A percentile compares a stretch with the other conserved stretches of the same genome.
These are phyloP conservation scores for Pichia sp. DNA, from an alignment of 1,139 yeast genomes.

Conservation along the genomic window DNA sequence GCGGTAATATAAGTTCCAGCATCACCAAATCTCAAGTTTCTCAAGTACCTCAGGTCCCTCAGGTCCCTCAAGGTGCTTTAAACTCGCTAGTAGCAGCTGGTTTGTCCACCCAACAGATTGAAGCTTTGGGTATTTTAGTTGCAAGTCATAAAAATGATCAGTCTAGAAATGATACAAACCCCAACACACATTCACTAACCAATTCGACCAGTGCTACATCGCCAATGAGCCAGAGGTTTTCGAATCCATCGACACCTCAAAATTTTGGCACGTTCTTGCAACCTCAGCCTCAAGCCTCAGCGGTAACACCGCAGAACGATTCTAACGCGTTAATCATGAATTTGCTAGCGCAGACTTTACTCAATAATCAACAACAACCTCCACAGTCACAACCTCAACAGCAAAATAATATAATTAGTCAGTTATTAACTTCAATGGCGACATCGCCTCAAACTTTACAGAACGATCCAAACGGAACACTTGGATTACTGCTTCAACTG, in stretches of 20 bases:
- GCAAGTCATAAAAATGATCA: conserved; percentile 49
- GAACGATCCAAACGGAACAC: not conserved
- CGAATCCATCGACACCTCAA: conserved; percentile 1
- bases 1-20: conserved; percentile 10
- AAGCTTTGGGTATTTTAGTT: conserved; percentile 59
- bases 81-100: conserved; percentile 57
- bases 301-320: not conserved
- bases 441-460: too few species aligned
- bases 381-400: conserved; percentile 1
- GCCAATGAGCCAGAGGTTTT: not conserved
- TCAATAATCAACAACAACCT: conserved; percentile 2
- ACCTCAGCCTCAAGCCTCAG: not conserved
- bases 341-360: conserved; percentile 10
- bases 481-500: not conserved
- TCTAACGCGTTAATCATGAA: conserved; percentile 6
- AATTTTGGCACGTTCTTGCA: conserved; percentile 7
- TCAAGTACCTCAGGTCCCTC: conserved; percentile 18
- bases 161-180: too few species aligned
- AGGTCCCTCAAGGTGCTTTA: conserved; percentile 68
- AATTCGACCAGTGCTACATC: not conserved
- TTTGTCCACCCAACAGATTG: conserved; percentile 57
- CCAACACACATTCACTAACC: too few species aligned
- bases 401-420: not conserved
- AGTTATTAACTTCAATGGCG: not conserved
- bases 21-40: too few species aligned